Evolutionary conservation across 73 alveolate species (phyloP), one percentile per base, ranked within the genome.

Genomic region (Paraurostyla sp.): DNA sequence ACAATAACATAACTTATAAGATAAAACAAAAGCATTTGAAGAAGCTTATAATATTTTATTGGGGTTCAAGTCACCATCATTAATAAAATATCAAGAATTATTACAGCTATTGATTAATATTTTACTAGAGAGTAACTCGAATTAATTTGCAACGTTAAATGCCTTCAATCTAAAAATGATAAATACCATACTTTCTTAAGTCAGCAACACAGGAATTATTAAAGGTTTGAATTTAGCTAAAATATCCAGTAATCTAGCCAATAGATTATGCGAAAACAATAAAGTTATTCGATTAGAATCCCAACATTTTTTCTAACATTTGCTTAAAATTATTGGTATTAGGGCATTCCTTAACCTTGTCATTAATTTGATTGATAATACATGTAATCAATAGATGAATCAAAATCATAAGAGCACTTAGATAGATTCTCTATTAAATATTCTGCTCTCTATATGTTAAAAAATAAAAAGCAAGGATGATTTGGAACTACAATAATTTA

Each of bases 11-110:
- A 65, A 65, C 36, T 1, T 15, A 11, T 11, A 38, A 38, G 82
- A 65, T 35, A 65, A 65, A 38, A 38, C 82, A 13, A 65, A 38
- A 22, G 82, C 82, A 65, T 65, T 65, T 65, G 82, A 65, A 1
- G 38, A 65, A 22, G 35, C 60, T 40, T 58, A 7, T 15, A 9
- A 16, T 13, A 42, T 33, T 11, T 38, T 65, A 36, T 13, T 22
- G 13, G 3, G 13, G 3, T 9, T 65, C 11, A 65, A 65, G 41
- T 38, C 16, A 56, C 25, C 35, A 65, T 7, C 35, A 15, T 11
- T 0, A 38, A 65, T 65, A 1, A 32, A 38, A 65, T 65, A 16
- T 16, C 6, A 18, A 38, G 82, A 65, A 18, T 6, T 65, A 22
- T 30, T 65, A 11, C 25, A 65, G 46, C 41, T 65, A 38, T 18